A percentile compares a stretch with the other conserved stretches of the same genome.
Conservation (phyloP, 352 stramenopile genomes). For the Pythium grandisporangium region DNA sequence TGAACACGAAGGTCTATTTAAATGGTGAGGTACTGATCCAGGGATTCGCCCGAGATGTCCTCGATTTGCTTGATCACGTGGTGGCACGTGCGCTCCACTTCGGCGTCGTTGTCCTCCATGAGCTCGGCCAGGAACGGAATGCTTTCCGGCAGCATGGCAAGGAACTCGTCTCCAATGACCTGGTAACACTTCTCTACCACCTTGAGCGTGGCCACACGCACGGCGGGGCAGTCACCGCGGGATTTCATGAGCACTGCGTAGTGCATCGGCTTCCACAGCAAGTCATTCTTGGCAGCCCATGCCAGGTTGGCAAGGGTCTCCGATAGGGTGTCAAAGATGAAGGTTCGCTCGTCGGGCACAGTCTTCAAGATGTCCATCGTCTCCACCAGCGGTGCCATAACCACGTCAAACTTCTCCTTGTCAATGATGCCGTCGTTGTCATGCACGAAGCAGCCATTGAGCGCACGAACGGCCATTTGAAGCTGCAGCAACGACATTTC, state of each 20-base stretch:
- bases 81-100: slow-evolving; percentile 81
- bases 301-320: slow-evolving; percentile 70
- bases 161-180: slow-evolving; percentile 82
- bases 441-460: slow-evolving; percentile 81
- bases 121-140: slow-evolving; percentile 85
- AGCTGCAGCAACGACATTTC: slow-evolving; percentile 37
- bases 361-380: slow-evolving; percentile 61
- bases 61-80: slow-evolving; percentile 87
- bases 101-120: slow-evolving; percentile 80
- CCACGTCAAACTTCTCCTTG: slow-evolving; percentile 76
- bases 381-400: slow-evolving; percentile 68
- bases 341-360: slow-evolving; percentile 24
- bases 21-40: slow-evolving; percentile 85
- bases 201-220: slow-evolving; percentile 72
- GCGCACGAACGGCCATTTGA: slow-evolving; percentile 43
- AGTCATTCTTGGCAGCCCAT: slow-evolving; percentile 79
- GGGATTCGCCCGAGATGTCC: slow-evolving; percentile 82
- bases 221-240: slow-evolving; percentile 38
- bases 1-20: too few relatives aligned
- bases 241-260: slow-evolving; percentile 86
- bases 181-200: slow-evolving; percentile 81
- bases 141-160: slow-evolving; percentile 84
- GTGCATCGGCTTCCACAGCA: slow-evolving; percentile 86
- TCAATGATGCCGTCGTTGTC: slow-evolving; percentile 84
- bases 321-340: slow-evolving; percentile 61